A percentile compares a stretch with the other conserved stretches of the same genome.
These are phyloP conservation scores for Yarrowia yakushimensis DNA, from an alignment of 805 yeast genomes.

Conservation along the genomic window DNA sequence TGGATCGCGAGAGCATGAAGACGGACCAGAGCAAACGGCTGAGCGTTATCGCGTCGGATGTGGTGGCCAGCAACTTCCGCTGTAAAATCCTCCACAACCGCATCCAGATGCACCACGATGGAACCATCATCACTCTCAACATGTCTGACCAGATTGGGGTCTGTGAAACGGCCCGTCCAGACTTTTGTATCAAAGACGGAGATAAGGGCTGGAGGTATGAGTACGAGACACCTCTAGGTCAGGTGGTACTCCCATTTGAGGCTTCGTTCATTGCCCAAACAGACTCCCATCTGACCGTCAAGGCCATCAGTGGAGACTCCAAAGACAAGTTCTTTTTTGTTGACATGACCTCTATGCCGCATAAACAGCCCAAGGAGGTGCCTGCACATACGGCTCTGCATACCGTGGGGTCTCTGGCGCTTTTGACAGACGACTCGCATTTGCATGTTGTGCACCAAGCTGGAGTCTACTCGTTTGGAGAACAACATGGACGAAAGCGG, in stretches of 20 bases:
- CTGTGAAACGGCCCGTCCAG: not conserved
- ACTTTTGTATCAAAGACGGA: not conserved
- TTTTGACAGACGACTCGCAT: conserved; percentile 2
- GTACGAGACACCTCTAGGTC: not conserved
- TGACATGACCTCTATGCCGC: not conserved
- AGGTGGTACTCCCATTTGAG: not conserved
- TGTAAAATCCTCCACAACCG: conserved; percentile 14
- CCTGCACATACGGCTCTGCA: not conserved
- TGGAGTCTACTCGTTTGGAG: conserved; percentile 19
- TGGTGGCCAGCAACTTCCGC: conserved; percentile 18
- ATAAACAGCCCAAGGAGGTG: conserved; percentile 1
- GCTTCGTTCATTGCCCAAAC: conserved; percentile 16
- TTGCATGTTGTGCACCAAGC: conserved; percentile 9
- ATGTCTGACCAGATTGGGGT: conserved; percentile 20
- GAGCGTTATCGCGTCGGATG: conserved; percentile 10
- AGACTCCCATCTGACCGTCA: not conserved
- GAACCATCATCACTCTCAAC: conserved; percentile 13
- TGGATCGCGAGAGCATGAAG: conserved; percentile 4
- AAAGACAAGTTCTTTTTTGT: not conserved
- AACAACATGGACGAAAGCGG: conserved; percentile 1
- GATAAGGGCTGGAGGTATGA: conserved; percentile 1
- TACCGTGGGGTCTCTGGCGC: conserved; percentile 3
- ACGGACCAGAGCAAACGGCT: not conserved
- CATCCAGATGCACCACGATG: conserved; percentile 10
- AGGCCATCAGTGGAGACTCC: not conserved